Conservation (phyloP, 2,329 filamentous ascomycete species). For the Pseudogymnoascus sp. region DNA sequence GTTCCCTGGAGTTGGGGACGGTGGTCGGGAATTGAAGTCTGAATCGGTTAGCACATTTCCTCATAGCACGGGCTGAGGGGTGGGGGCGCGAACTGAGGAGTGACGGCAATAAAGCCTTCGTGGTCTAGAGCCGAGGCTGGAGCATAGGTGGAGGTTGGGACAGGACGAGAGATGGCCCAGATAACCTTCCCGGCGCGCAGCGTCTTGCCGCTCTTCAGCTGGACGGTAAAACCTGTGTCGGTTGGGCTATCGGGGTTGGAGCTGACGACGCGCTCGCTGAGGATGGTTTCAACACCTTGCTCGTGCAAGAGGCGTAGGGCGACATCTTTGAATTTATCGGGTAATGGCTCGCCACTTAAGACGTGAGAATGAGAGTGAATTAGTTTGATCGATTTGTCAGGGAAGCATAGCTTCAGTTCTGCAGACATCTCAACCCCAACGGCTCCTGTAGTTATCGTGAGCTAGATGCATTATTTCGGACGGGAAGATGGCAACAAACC, state of each 20-base stretch:
- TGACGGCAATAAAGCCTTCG: slow-evolving; percentile 60
- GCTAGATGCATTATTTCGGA: background rate
- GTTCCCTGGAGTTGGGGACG: slow-evolving; percentile 49
- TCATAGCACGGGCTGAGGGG: background rate
- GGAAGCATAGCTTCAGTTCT: slow-evolving; percentile 63
- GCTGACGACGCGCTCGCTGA: slow-evolving; percentile 51
- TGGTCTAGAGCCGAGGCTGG: slow-evolving; percentile 51
- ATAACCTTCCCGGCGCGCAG: slow-evolving; percentile 59
- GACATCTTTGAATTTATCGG: slow-evolving; percentile 60
- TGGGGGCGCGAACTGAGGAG: slow-evolving; percentile 39
- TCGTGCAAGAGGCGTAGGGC: slow-evolving; percentile 52
- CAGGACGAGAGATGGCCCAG: slow-evolving; percentile 58
- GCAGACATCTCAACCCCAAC: slow-evolving; percentile 78
- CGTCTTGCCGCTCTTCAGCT: slow-evolving; percentile 52
- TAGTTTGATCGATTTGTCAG: slow-evolving; percentile 60
- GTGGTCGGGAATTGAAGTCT: slow-evolving; percentile 48
- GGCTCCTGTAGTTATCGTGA: slow-evolving; percentile 43
- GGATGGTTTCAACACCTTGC: slow-evolving; percentile 56
- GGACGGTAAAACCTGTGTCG: slow-evolving; percentile 34
- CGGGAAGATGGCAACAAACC: slow-evolving; percentile 32
- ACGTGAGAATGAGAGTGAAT: slow-evolving; percentile 66
- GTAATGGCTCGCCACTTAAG: slow-evolving; percentile 65
- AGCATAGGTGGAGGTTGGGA: slow-evolving; percentile 57
- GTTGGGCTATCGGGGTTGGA: slow-evolving; percentile 39
- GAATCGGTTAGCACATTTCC: slow-evolving; percentile 10